phyloP scores from a whole-genome alignment of 768 basidiomycete species.

The Wakefieldia striispora region DNA sequence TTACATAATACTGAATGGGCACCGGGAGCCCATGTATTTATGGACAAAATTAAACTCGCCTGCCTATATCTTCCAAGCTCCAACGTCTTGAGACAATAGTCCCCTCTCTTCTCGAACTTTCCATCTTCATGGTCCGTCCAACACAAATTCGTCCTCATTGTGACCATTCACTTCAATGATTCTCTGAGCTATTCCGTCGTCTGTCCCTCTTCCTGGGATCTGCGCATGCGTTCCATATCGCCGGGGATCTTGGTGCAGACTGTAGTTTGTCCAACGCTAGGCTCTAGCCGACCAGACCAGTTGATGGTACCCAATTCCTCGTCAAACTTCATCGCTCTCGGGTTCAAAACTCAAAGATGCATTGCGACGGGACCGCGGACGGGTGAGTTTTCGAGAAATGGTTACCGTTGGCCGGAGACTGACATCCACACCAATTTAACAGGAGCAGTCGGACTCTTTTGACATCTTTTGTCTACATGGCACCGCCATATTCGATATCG shows the following conservation, averaged over 20 bases:
- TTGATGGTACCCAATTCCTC: conserved; percentile 36
- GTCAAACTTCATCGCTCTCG: conserved; percentile 44
- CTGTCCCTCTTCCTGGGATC: background rate
- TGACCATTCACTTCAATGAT: background rate
- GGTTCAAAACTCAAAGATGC: conserved; percentile 54
- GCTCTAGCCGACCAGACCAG: conserved; percentile 24
- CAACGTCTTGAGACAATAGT: too few relatives aligned
- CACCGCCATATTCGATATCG: conserved; percentile 25
- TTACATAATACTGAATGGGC: too few relatives aligned
- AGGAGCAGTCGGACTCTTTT: conserved; percentile 52
- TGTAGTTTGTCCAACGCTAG: background rate
- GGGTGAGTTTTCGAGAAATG: conserved; percentile 34
- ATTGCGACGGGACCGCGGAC: conserved; percentile 43
- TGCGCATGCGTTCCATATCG: background rate
- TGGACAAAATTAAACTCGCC: too few relatives aligned
- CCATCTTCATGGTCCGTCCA: too few relatives aligned
- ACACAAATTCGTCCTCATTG: background rate
- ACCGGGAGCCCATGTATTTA: too few relatives aligned
- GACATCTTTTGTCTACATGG: conserved; percentile 50
- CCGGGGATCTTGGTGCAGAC: background rate
- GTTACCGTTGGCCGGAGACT: background rate
- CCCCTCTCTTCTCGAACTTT: too few relatives aligned
- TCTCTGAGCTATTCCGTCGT: background rate
- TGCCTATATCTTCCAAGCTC: too few relatives aligned
- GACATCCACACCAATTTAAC: conserved; percentile 34